Percentiles rank a stretch among this genome's conserved stretches.
Evolutionary conservation across 169 alveolate species (phyloP).

Genomic region (Eimeria brunetti): DNA sequence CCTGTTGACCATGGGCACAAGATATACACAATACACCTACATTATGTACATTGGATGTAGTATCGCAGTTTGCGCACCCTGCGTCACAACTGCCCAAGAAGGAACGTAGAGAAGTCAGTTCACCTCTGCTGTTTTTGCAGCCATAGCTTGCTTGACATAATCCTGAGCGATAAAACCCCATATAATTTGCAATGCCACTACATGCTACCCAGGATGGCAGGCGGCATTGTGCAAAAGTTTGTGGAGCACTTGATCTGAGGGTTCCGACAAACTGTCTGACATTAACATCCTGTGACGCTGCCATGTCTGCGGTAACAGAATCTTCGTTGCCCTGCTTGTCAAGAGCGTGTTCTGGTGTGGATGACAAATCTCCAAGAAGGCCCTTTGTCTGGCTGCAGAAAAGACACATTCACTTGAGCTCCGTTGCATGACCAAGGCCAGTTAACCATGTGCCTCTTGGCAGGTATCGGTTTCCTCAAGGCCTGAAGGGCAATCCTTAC

Average conservation of each 20-base stretch:
- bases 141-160: slow-evolving; percentile 35
- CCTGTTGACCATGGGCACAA: background rate
- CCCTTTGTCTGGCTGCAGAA: background rate
- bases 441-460: background rate
- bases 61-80: background rate
- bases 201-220: background rate
- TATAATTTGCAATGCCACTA: background rate
- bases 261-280: slow-evolving; percentile 9
- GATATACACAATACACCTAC: too few species aligned
- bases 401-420: background rate
- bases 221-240: background rate
- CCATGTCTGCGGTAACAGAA: background rate
- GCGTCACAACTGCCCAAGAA: background rate
- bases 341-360: background rate
- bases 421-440: background rate
- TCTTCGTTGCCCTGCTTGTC: slow-evolving; percentile 4
- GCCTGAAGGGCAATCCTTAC: background rate
- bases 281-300: background rate
- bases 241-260: background rate
- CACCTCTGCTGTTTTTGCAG: slow-evolving; percentile 23
- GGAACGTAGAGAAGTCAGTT: background rate
- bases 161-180: slow-evolving; percentile 6
- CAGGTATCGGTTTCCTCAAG: background rate
- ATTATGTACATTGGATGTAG: too few species aligned
- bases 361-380: background rate